These are phyloP conservation scores for Adansonia gregorii DNA, from an alignment of 441 rosid species.

Conservation along the genomic window DNA sequence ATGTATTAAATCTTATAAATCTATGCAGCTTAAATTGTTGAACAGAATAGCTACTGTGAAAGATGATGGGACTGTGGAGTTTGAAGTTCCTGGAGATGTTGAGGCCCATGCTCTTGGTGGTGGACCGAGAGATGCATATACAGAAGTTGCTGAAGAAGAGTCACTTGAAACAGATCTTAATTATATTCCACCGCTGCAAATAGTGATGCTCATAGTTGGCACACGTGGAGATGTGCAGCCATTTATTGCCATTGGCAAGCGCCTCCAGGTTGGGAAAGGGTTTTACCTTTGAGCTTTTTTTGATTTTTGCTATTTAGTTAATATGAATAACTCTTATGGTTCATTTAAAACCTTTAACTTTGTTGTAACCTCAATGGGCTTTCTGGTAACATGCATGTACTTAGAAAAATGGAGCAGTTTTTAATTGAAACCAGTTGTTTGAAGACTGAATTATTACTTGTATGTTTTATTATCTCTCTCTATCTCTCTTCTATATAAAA, in stretches of 20 bases:
- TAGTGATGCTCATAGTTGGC: conserved; percentile 94
- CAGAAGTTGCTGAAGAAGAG: conserved; percentile 57
- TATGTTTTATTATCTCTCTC: neutral
- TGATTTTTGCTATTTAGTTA: neutral
- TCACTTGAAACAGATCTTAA: conserved; percentile 70
- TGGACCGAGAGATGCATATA: conserved; percentile 38
- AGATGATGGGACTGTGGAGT: conserved; percentile 92
- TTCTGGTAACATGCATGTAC: conserved; percentile 3
- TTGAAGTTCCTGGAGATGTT: conserved; percentile 82
- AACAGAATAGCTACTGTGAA: conserved; percentile 94
- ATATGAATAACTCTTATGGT: neutral
- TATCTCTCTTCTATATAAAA: neutral
- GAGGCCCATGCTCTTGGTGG: conserved; percentile 49
- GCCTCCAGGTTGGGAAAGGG: conserved; percentile 70
- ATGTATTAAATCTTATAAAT: conserved; percentile 34
- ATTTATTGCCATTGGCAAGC: conserved; percentile 91
- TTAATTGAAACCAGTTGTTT: neutral
- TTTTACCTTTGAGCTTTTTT: conserved; percentile 7
- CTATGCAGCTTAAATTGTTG: conserved; percentile 75
- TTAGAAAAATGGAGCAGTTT: neutral
- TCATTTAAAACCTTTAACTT: neutral
- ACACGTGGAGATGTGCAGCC: conserved; percentile 99
- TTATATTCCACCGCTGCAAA: conserved; percentile 81
- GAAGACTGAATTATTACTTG: conserved; percentile 12
- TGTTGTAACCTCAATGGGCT: neutral